Conservation (phyloP, 2,329 filamentous ascomycete species). For the Venturia nashicola region DNA sequence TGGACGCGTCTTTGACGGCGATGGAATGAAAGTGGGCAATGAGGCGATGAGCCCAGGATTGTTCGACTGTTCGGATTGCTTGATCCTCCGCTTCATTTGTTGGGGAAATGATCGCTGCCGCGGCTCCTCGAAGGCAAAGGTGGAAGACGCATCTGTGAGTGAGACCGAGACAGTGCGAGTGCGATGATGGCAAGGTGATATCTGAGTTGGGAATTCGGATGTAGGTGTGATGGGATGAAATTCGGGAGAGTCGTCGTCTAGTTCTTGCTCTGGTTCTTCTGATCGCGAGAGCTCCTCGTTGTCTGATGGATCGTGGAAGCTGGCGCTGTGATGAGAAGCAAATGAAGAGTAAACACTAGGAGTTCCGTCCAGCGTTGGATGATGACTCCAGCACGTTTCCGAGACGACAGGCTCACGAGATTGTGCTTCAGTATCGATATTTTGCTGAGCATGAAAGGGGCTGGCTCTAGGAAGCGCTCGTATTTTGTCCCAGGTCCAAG, state of each 20-base stretch:
- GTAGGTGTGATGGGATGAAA: slow-evolving; percentile 9
- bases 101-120: not conserved
- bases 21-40: slow-evolving; percentile 1
- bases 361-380: slow-evolving; percentile 45
- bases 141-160: not conserved
- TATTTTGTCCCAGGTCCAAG: slow-evolving; percentile 62
- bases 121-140: not conserved
- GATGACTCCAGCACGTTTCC: slow-evolving; percentile 57
- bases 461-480: slow-evolving; percentile 49
- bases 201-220: slow-evolving; percentile 8
- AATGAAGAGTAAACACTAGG: slow-evolving; percentile 8
- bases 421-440: not conserved
- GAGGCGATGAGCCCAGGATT: slow-evolving; percentile 1
- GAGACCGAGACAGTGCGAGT: not conserved
- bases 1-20: not conserved
- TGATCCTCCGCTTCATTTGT: slow-evolving; percentile 4
- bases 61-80: slow-evolving; percentile 4
- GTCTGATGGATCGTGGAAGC: not conserved
- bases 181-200: slow-evolving; percentile 2
- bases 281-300: not conserved
- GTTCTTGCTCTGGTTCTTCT: not conserved
- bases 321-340: not conserved
- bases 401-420: slow-evolving; percentile 49
- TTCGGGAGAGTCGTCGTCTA: not conserved
- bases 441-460: slow-evolving; percentile 14